phyloP scores from a whole-genome alignment of 2,329 filamentous ascomycete species.

The Metarhizium rileyi region DNA sequence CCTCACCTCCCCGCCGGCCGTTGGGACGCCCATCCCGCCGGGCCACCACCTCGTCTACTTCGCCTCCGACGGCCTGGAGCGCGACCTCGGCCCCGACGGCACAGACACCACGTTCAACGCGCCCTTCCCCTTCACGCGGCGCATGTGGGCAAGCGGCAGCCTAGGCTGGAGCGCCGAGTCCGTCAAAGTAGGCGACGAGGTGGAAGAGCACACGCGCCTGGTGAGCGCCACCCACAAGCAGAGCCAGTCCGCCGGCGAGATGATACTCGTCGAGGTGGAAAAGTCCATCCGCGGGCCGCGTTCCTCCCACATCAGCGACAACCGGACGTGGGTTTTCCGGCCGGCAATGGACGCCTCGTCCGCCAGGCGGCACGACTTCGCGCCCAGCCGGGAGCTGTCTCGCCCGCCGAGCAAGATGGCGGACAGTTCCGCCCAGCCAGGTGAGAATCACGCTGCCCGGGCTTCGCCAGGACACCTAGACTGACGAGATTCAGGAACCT shows the following conservation, averaged over 20 bases:
- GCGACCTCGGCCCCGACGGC: conserved; percentile 47
- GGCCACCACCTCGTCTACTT: conserved; percentile 58
- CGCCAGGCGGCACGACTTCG: conserved; percentile 11
- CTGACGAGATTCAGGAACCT: not conserved
- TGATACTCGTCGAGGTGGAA: conserved; percentile 56
- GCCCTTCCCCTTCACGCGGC: conserved; percentile 46
- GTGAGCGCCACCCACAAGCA: conserved; percentile 44
- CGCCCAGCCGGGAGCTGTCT: conserved; percentile 7
- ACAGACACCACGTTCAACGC: conserved; percentile 53
- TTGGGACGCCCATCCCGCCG: conserved; percentile 42
- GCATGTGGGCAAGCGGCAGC: conserved; percentile 59
- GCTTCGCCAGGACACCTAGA: not conserved
- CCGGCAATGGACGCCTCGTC: conserved; percentile 20
- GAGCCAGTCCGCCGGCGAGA: conserved; percentile 45
- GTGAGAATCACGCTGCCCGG: not conserved
- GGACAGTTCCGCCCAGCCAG: conserved; percentile 12
- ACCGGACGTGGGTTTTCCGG: conserved; percentile 40
- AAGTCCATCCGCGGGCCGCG: conserved; percentile 45
- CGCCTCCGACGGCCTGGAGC: conserved; percentile 44
- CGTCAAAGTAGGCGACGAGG: conserved; percentile 44
- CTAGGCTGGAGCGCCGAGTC: conserved; percentile 41
- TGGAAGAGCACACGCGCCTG: conserved; percentile 46
- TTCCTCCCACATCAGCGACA: conserved; percentile 44
- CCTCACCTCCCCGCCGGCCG: conserved; percentile 24
- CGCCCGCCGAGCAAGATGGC: conserved; percentile 15